Base-by-base conservation (phyloP, 192 early-diverging fungal genomes). In the Cladochytrium replicatum region DNA sequence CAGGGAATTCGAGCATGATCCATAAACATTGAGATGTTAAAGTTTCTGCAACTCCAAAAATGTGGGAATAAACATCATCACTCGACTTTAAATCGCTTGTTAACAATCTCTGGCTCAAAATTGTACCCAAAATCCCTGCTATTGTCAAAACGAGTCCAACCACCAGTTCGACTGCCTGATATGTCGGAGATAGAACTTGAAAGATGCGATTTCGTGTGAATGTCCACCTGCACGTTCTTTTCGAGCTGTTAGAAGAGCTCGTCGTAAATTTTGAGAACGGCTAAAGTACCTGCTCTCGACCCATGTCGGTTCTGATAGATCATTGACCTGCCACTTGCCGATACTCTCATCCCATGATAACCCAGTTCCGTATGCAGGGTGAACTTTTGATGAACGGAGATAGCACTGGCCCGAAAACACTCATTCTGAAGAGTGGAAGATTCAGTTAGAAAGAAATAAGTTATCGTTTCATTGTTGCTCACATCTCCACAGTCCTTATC, bases 331-430 rank as follows among this genome's bases (percentile, higher is more conserved):
- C 41, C 50, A 76, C n/a, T 26, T 30, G 6, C 41, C 28, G 5
- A 41, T 48, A 1, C 24, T 27, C 37, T 69, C 69, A 48, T 72
- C 56, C 52, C 46, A 63, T 32, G 67, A 57, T n/a, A 76, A 38
- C n/a, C 74, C 74, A 11, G 67, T 64, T 2, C 69, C 64, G 43
- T 76, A 76, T 1, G 74, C 69, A 51, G 47, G 57, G 43, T 76
- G 74, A n/a, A n/a, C n/a, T n/a, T n/a, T n/a, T n/a, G n/a, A n/a
- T n/a, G n/a, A n/a, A n/a, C n/a, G n/a, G n/a, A n/a, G n/a, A n/a
- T n/a, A n/a, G n/a, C n/a, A n/a, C n/a, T n/a, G n/a, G n/a, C n/a
- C n/a, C n/a, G n/a, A n/a, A n/a, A n/a, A n/a, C n/a, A n/a, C n/a
- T n/a, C n/a, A n/a, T n/a, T n/a, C n/a, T n/a, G n/a, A n/a, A n/a